phyloP scores from a whole-genome alignment of 1,284 basidiomycete genomes.

The Fistulina hepatica region DNA sequence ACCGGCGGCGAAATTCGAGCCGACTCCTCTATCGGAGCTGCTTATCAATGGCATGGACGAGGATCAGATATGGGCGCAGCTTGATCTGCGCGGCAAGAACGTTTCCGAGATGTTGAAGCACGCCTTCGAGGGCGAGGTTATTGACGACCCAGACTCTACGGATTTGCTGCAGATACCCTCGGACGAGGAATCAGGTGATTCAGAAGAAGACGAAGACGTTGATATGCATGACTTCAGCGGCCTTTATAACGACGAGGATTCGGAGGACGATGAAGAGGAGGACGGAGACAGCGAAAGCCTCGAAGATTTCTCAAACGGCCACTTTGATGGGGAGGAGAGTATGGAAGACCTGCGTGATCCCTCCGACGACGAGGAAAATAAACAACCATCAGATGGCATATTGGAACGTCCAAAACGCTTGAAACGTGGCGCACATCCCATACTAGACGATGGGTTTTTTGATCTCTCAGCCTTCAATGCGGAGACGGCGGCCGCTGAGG shows the following conservation, averaged over 20 bases:
- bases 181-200: slow-evolving; percentile 19
- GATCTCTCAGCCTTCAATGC: slow-evolving; percentile 83
- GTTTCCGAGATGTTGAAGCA: slow-evolving; percentile 56
- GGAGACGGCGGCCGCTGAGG: slow-evolving; percentile 75
- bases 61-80: slow-evolving; percentile 89
- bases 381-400: slow-evolving; percentile 19
- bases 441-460: slow-evolving; percentile 93
- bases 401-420: slow-evolving; percentile 13
- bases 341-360: slow-evolving; percentile 37
- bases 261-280: slow-evolving; percentile 26
- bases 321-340: slow-evolving; percentile 24
- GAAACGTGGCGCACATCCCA: slow-evolving; percentile 33
- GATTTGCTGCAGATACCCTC: too few relatives aligned
- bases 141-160: slow-evolving; percentile 22
- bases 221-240: slow-evolving; percentile 14
- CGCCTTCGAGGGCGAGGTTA: slow-evolving; percentile 39
- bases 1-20: slow-evolving; percentile 34
- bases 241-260: slow-evolving; percentile 23
- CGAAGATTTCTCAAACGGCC: slow-evolving; percentile 24
- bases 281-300: slow-evolving; percentile 25
- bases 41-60: slow-evolving; percentile 77
- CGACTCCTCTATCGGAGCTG: slow-evolving; percentile 69
- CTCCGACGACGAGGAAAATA: slow-evolving; percentile 37
- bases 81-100: slow-evolving; percentile 66
- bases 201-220: slow-evolving; percentile 24